Evolutionary conservation across 2,329 filamentous ascomycete genomes (phyloP).

Genomic region (Penicillium sp.): DNA sequence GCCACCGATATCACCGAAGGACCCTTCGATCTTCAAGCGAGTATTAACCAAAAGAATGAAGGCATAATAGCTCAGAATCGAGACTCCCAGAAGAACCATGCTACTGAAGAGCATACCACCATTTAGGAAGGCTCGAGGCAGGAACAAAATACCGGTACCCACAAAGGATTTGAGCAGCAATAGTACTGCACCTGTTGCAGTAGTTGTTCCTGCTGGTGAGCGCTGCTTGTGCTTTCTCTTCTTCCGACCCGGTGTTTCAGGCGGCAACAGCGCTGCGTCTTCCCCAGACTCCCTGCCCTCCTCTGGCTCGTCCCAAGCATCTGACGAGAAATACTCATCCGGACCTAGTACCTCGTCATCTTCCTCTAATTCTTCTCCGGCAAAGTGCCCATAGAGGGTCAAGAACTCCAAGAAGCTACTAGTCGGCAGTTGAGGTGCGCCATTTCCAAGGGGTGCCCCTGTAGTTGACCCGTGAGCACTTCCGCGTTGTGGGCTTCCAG

Average conservation of each 20-base stretch:
- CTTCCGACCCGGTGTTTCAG: conserved; percentile 64
- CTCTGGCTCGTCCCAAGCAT: conserved; percentile 58
- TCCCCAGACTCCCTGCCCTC: conserved; percentile 76
- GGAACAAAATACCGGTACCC: conserved; percentile 89
- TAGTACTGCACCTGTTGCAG: conserved; percentile 73
- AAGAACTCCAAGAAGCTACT: conserved; percentile 95
- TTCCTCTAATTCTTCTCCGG: conserved; percentile 93
- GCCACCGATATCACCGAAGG: conserved; percentile 95
- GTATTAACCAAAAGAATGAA: conserved; percentile 91
- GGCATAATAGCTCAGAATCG: conserved; percentile 89
- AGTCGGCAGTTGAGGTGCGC: conserved; percentile 66
- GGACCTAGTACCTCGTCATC: conserved; percentile 86
- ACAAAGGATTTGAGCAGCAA: conserved; percentile 96
- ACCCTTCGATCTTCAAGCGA: conserved; percentile 81
- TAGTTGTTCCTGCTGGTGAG: conserved; percentile 71
- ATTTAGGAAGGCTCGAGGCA: conserved; percentile 89
- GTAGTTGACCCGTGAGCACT: conserved; percentile 37
- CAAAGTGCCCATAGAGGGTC: conserved; percentile 94
- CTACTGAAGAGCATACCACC: conserved; percentile 98
- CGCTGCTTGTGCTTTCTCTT: conserved; percentile 75
- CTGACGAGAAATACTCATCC: conserved; percentile 88
- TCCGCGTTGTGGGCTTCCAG: conserved; percentile 59
- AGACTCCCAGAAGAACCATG: conserved; percentile 79
- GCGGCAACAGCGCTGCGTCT: conserved; percentile 74
- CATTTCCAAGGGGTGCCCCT: conserved; percentile 36